Conservation (phyloP, 2,329 filamentous ascomycete species). For the Ascochyta fabae region DNA sequence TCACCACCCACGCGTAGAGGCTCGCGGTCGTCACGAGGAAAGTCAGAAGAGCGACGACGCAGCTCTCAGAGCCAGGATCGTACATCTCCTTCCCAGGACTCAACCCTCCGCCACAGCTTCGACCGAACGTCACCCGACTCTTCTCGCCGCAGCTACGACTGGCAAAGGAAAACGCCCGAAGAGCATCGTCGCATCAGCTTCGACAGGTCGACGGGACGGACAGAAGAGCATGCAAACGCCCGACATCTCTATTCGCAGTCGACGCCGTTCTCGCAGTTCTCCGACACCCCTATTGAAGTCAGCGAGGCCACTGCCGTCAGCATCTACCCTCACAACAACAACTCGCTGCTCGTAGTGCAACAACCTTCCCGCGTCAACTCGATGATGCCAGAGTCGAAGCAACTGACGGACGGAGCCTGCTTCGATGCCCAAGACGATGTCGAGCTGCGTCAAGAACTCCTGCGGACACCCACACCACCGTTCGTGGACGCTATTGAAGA, state of each 20-base stretch:
- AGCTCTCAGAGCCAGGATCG: constrained; percentile 40
- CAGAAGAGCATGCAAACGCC: constrained; percentile 48
- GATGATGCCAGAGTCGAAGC: constrained; percentile 25
- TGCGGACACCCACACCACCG: constrained; percentile 33
- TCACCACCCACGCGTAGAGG: constrained; percentile 31
- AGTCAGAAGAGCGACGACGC: constrained; percentile 38
- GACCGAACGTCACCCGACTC: constrained; percentile 39
- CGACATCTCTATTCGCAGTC: constrained; percentile 58
- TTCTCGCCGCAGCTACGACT: constrained; percentile 41
- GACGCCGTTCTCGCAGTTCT: constrained; percentile 57
- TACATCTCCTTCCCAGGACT: constrained; percentile 37
- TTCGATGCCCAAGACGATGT: constrained; percentile 26
- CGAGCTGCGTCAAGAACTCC: constrained; percentile 26
- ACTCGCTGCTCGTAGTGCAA: constrained; percentile 69
- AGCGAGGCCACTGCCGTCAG: constrained; percentile 67
- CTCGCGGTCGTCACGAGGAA: constrained; percentile 33
- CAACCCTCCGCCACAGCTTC: constrained; percentile 27
- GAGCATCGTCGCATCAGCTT: constrained; percentile 47
- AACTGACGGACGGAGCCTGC: constrained; percentile 24
- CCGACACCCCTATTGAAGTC: constrained; percentile 63
- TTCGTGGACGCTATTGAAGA: constrained; percentile 33
- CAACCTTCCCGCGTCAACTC: constrained; percentile 48
- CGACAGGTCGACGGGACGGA: constrained; percentile 47
- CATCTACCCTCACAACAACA: constrained; percentile 68
- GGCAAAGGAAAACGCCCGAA: constrained; percentile 37